phyloP scores from a whole-genome alignment of 441 rosid species.

The Gossypium davidsonii region DNA sequence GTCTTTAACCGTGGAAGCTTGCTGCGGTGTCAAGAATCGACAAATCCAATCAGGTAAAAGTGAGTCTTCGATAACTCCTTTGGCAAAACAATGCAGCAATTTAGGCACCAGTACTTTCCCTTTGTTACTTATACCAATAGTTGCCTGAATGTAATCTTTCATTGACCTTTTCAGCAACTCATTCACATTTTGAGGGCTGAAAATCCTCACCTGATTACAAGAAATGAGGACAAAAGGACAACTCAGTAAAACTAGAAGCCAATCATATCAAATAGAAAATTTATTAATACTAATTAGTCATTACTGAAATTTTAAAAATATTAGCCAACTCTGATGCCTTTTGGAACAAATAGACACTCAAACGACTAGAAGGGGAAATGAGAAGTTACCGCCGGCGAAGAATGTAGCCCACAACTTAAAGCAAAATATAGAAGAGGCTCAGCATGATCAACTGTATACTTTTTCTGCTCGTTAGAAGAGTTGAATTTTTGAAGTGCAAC shows the following conservation, averaged over 20 bases:
- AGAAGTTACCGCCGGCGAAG: constrained; percentile 63
- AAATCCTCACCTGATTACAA: constrained; percentile 49
- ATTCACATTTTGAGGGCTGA: constrained; percentile 42
- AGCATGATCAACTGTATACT: constrained; percentile 46
- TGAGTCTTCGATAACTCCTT: constrained; percentile 39
- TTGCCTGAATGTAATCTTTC: constrained; percentile 54
- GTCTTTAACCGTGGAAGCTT: constrained; percentile 40
- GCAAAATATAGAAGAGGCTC: constrained; percentile 64
- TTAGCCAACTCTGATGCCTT: neutral
- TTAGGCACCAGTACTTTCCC: constrained; percentile 58
- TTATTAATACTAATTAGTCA: neutral
- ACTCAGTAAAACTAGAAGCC: neutral
- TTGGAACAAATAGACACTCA: neutral
- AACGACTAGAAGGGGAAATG: neutral
- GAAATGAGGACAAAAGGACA: neutral
- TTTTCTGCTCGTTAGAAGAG: constrained; percentile 39
- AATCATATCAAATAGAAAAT: constrained; percentile 2
- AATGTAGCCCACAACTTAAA: constrained; percentile 59
- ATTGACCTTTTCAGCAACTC: constrained; percentile 40
- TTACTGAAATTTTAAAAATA: neutral
- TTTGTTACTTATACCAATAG: constrained; percentile 41
- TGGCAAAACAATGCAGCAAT: constrained; percentile 48
- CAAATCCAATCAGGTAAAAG: constrained; percentile 56
- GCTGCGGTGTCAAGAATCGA: constrained; percentile 42
- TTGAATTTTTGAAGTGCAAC: constrained; percentile 15